phyloP scores from a whole-genome alignment of 2,329 filamentous ascomycete species.

The Cordyceps cateniannulata region DNA sequence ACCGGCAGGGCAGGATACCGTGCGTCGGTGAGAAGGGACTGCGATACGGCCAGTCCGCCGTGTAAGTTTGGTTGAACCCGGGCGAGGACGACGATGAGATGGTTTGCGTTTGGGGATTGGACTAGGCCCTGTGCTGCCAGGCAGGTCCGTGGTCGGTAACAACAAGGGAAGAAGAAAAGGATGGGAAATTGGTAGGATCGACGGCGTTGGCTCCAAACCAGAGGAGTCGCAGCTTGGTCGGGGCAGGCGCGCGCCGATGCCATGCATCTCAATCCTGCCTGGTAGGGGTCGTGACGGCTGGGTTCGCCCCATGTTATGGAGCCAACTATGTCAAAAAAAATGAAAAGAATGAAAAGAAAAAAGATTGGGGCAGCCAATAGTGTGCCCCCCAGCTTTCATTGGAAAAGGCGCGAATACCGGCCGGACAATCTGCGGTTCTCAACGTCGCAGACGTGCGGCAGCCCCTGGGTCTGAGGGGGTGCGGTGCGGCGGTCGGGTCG shows the following conservation, averaged over 20 bases:
- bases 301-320: not conserved
- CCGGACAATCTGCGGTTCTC: not conserved
- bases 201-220: constrained; percentile 4
- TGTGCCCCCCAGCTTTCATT: not conserved
- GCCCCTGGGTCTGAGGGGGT: not conserved
- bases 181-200: constrained; percentile 1
- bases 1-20: constrained; percentile 3
- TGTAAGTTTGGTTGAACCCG: not conserved
- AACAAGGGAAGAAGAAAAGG: no score
- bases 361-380: no score
- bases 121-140: no score
- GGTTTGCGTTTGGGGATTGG: not conserved
- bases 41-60: not conserved
- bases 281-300: not conserved
- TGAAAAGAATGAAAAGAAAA: not conserved
- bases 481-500: not conserved
- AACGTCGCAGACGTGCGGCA: constrained; percentile 11
- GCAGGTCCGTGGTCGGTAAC: no score
- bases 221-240: constrained; percentile 9
- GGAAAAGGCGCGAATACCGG: no score
- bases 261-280: not conserved
- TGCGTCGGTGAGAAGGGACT: not conserved
- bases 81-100: not conserved
- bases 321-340: no score
- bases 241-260: not conserved